A percentile compares a stretch with the other conserved stretches of the same genome.
These are phyloP conservation scores for Ascochyta pisi DNA, from an alignment of 2,329 filamentous ascomycete genomes.

Conservation along the genomic window DNA sequence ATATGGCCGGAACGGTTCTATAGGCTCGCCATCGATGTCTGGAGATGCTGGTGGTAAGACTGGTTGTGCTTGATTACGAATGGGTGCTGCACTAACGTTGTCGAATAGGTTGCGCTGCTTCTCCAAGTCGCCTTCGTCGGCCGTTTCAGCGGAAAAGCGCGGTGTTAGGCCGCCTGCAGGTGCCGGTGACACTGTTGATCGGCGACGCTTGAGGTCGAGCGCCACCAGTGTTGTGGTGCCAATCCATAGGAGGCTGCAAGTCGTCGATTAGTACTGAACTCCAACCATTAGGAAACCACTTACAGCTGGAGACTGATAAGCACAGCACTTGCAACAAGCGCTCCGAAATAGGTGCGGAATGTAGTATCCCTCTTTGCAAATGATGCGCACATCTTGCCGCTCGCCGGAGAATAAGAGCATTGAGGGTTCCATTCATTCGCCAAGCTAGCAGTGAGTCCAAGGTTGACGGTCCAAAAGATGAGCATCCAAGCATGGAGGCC, in stretches of 20 bases:
- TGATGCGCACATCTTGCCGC: conserved; percentile 20
- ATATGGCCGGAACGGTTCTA: conserved; percentile 4
- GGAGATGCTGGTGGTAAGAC: conserved; percentile 18
- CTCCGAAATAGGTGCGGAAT: conserved; percentile 29
- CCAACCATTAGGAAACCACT: conserved; percentile 11
- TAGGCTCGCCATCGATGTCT: conserved; percentile 9
- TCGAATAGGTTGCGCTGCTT: conserved; percentile 14
- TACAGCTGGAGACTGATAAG: conserved; percentile 39
- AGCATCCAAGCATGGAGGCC: conserved; percentile 60
- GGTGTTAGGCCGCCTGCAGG: not conserved
- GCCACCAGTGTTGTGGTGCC: conserved; percentile 11
- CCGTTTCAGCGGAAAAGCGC: conserved; percentile 9
- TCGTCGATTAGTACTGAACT: not conserved
- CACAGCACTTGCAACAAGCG: conserved; percentile 32
- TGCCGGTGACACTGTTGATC: conserved; percentile 6
- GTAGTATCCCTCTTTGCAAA: conserved; percentile 24
- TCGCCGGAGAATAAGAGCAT: conserved; percentile 18
- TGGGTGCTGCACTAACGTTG: conserved; percentile 12
- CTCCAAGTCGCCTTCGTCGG: conserved; percentile 6
- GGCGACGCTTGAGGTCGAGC: conserved; percentile 13
- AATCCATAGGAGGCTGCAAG: conserved; percentile 14
- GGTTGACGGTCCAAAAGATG: conserved; percentile 59
- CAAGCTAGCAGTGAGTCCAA: conserved; percentile 36
- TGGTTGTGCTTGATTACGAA: conserved; percentile 11
- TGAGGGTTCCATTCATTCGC: conserved; percentile 28